Evolutionary conservation across 169 alveolate species (phyloP).

Genomic region (Plasmodium gonderi): DNA sequence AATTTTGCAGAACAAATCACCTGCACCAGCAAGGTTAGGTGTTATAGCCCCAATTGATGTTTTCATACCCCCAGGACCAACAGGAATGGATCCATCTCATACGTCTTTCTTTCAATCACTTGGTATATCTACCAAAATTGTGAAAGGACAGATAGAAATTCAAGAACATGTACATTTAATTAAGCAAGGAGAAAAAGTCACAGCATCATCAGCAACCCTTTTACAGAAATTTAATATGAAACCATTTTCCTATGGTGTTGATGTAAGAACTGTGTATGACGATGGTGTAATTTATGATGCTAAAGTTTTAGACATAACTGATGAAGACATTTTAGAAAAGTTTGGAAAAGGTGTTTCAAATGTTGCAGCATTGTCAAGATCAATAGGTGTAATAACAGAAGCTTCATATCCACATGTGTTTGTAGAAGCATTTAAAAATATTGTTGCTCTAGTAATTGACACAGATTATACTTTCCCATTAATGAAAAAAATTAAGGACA

Average conservation of each 20-base stretch:
- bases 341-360: slow-evolving; percentile 91
- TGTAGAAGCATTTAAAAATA: slow-evolving; percentile 96
- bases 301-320: slow-evolving; percentile 95
- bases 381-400: slow-evolving; percentile 94
- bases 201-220: slow-evolving; percentile 97
- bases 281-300: slow-evolving; percentile 96
- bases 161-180: slow-evolving; percentile 95
- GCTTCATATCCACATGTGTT: slow-evolving; percentile 96
- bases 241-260: slow-evolving; percentile 98
- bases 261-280: slow-evolving; percentile 94
- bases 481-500: slow-evolving; percentile 91
- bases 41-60: slow-evolving; percentile 97
- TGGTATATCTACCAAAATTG: slow-evolving; percentile 98
- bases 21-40: slow-evolving; percentile 99
- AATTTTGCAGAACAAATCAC: slow-evolving; percentile 93
- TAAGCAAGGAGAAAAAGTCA: slow-evolving; percentile 95
- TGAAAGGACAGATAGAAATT: slow-evolving; percentile 98
- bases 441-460: slow-evolving; percentile 96
- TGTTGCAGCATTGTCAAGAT: slow-evolving; percentile 95
- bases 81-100: slow-evolving; percentile 99
- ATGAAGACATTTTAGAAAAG: slow-evolving; percentile 90
- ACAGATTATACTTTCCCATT: slow-evolving; percentile 95
- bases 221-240: slow-evolving; percentile 96
- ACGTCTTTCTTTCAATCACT: slow-evolving; percentile 99
- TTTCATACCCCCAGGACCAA: slow-evolving; percentile 99